Evolutionary conservation across 495 filamentous ascomycete species (phyloP).

Genomic region (Penicillium mononematosum): DNA sequence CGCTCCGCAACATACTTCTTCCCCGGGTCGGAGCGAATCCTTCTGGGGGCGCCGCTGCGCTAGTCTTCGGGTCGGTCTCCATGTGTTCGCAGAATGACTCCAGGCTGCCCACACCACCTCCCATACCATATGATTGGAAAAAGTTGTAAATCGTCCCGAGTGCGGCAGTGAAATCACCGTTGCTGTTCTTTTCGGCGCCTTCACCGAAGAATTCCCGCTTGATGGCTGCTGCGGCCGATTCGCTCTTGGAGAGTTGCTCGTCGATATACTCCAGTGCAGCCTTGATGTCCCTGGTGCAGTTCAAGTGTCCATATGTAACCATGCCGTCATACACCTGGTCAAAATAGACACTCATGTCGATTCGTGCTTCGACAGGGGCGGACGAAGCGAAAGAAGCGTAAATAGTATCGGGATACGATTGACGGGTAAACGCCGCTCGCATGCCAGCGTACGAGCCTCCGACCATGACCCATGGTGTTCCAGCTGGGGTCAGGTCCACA

Average conservation of each 20-base stretch:
- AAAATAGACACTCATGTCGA: slow-evolving; percentile 58
- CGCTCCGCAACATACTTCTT: slow-evolving; percentile 43
- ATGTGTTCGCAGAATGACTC: slow-evolving; percentile 49
- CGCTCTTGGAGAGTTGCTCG: slow-evolving; percentile 35
- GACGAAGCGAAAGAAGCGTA: slow-evolving; percentile 56
- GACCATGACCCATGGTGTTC: slow-evolving; percentile 58
- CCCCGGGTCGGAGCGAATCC: slow-evolving; percentile 42
- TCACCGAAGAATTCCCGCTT: slow-evolving; percentile 52
- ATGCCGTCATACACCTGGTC: slow-evolving; percentile 57
- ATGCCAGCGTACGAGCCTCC: slow-evolving; percentile 60
- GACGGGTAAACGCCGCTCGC: slow-evolving; percentile 53
- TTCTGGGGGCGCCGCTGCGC: slow-evolving; percentile 23
- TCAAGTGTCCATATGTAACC: slow-evolving; percentile 46
- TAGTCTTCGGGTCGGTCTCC: slow-evolving; percentile 34
- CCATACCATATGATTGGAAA: slow-evolving; percentile 52
- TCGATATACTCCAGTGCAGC: slow-evolving; percentile 55
- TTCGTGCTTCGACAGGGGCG: slow-evolving; percentile 52
- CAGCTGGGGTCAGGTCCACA: slow-evolving; percentile 42
- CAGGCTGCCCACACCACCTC: slow-evolving; percentile 40
- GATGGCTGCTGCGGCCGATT: slow-evolving; percentile 36
- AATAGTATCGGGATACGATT: slow-evolving; percentile 58
- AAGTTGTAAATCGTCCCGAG: slow-evolving; percentile 39
- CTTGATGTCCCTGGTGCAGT: slow-evolving; percentile 55
- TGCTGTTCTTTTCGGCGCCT: slow-evolving; percentile 48
- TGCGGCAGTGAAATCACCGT: slow-evolving; percentile 50